Conservation (phyloP, 2,329 filamentous ascomycete species). For the Trichoderma koningiopsis region DNA sequence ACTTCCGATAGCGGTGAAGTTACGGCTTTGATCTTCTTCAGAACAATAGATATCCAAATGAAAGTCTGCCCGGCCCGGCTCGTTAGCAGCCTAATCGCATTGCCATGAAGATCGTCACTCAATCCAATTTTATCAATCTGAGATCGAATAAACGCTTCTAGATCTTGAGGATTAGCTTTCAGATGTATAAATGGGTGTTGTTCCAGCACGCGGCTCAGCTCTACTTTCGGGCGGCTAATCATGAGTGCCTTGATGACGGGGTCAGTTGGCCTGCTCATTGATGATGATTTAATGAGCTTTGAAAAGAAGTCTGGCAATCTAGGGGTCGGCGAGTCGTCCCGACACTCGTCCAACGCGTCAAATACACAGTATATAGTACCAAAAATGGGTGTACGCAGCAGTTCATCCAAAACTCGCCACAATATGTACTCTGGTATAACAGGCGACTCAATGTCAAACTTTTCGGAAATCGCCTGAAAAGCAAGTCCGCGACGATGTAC, state of each 20-base stretch:
- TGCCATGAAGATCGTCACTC: background rate
- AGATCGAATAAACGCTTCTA: background rate
- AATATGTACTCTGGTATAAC: background rate
- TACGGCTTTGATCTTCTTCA: background rate
- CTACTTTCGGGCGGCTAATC: background rate
- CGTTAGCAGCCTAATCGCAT: background rate
- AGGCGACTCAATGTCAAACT: background rate
- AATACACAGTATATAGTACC: conserved; percentile 5
- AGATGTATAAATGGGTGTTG: background rate
- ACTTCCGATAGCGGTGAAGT: background rate
- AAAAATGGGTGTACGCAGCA: background rate
- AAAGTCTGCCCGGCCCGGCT: background rate
- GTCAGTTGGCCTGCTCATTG: background rate
- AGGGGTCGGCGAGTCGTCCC: background rate
- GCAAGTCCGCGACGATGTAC: background rate
- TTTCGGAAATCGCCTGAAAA: background rate
- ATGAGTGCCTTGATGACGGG: background rate
- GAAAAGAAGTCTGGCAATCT: background rate
- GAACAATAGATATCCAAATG: background rate
- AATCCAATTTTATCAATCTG: background rate
- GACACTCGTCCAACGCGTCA: conserved; percentile 12
- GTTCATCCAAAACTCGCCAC: background rate
- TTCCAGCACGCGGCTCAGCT: background rate
- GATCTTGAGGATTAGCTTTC: background rate
- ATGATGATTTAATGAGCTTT: background rate